phyloP scores from a whole-genome alignment of 2,329 filamentous ascomycete species.

The Sphaerulina vaccinii region DNA sequence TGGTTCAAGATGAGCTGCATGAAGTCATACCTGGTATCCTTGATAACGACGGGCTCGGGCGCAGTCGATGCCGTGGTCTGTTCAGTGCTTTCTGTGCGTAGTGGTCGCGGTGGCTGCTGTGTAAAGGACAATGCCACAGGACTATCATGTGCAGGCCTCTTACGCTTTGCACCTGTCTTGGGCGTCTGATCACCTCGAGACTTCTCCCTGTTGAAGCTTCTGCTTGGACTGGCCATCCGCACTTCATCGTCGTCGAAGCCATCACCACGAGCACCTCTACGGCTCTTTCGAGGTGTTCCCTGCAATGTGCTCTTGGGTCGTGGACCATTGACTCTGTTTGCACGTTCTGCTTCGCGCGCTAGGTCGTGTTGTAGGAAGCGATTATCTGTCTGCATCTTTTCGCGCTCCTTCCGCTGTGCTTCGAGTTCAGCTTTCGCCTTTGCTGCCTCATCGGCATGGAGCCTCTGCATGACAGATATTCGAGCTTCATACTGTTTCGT shows the following conservation, averaged over 20 bases:
- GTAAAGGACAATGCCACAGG: slow-evolving; percentile 52
- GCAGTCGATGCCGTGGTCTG: slow-evolving; percentile 15
- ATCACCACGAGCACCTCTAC: slow-evolving; percentile 52
- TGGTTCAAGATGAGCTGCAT: slow-evolving; percentile 66
- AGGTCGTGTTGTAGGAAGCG: slow-evolving; percentile 72
- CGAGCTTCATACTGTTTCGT: slow-evolving; percentile 63
- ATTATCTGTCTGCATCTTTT: slow-evolving; percentile 66
- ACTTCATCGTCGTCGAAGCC: slow-evolving; percentile 73
- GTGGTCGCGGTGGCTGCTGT: slow-evolving; percentile 22
- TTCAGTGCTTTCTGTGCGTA: slow-evolving; percentile 25
- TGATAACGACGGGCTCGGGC: slow-evolving; percentile 2
- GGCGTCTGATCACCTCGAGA: slow-evolving; percentile 56
- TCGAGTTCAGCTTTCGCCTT: slow-evolving; percentile 65
- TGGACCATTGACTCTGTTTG: slow-evolving; percentile 46
- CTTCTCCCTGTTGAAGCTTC: slow-evolving; percentile 44
- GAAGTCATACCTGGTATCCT: slow-evolving; percentile 37
- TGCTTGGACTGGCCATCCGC: slow-evolving; percentile 32
- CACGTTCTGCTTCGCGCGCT: slow-evolving; percentile 57
- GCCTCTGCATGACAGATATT: slow-evolving; percentile 60
- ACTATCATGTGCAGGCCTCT: slow-evolving; percentile 63
- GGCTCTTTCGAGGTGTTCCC: slow-evolving; percentile 32
- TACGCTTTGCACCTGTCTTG: slow-evolving; percentile 65
- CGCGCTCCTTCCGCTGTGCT: slow-evolving; percentile 62
- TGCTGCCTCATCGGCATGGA: slow-evolving; percentile 62
- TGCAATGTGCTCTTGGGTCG: slow-evolving; percentile 22